These are phyloP conservation scores for Nakaseomyces bracarensis DNA, from an alignment of 1,139 yeast genomes.

Conservation along the genomic window DNA sequence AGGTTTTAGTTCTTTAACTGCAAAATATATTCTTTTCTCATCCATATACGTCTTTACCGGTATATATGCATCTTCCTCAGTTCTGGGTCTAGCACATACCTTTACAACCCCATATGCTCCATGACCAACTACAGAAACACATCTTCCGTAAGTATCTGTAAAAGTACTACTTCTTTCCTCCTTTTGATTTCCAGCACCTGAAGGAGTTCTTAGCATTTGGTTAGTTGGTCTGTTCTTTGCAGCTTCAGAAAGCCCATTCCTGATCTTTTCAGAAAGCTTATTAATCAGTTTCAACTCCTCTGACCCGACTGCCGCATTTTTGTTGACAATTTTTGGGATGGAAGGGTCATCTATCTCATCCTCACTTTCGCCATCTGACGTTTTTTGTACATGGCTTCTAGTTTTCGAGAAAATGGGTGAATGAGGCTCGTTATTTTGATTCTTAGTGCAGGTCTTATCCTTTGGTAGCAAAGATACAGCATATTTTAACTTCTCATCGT, in stretches of 20 bases:
- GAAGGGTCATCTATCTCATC: conserved; percentile 27
- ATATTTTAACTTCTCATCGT: conserved; percentile 19
- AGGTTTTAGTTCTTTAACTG: conserved; percentile 60
- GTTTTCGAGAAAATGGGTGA: conserved; percentile 5
- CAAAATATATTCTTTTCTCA: conserved; percentile 38
- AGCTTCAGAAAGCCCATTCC: conserved; percentile 5
- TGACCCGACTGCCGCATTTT: conserved; percentile 46
- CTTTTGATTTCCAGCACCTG: not conserved
- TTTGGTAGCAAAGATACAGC: conserved; percentile 22
- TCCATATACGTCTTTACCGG: conserved; percentile 16
- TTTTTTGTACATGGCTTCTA: conserved; percentile 20
- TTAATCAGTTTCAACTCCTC: conserved; percentile 45
- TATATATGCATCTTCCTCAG: conserved; percentile 24
- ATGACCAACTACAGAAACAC: conserved; percentile 52
- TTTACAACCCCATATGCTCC: conserved; percentile 63
- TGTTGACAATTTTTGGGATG: conserved; percentile 29
- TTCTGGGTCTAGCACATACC: conserved; percentile 37
- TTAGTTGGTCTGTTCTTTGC: not conserved
- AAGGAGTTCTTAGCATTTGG: conserved; percentile 14
- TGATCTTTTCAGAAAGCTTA: conserved; percentile 37
- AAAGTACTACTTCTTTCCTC: conserved; percentile 26
- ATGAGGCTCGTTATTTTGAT: conserved; percentile 11
- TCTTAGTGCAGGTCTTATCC: conserved; percentile 16
- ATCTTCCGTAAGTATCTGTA: conserved; percentile 49
- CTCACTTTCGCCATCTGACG: conserved; percentile 24